Evolutionary conservation across 352 stramenopile genomes (phyloP).

Genomic region (Thalassiosira hispida): DNA sequence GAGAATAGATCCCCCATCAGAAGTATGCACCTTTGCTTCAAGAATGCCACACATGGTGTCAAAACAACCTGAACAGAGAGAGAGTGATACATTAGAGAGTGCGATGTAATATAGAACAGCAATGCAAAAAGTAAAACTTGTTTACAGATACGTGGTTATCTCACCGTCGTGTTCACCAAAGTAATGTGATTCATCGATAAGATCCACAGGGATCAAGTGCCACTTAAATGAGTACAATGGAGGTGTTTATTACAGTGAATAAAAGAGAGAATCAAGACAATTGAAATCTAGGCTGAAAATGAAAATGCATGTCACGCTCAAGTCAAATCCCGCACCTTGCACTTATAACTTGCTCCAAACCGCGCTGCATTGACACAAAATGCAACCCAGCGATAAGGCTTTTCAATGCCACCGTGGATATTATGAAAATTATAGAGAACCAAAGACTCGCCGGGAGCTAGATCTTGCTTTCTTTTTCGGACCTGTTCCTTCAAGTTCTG

Average conservation of each 20-base stretch:
- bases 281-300: neutral
- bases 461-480: conserved; percentile 9
- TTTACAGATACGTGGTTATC: too few relatives aligned
- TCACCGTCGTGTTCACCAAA: conserved; percentile 57
- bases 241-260: too few relatives aligned
- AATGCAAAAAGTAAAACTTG: too few relatives aligned
- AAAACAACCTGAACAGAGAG: too few relatives aligned
- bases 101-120: too few relatives aligned
- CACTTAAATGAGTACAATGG: conserved; percentile 13
- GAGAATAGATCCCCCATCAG: conserved; percentile 24
- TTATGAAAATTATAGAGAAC: conserved; percentile 44
- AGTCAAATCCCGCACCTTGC: neutral
- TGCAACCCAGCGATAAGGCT: conserved; percentile 27
- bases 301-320: too few relatives aligned
- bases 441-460: conserved; percentile 29
- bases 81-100: too few relatives aligned
- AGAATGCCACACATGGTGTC: conserved; percentile 45
- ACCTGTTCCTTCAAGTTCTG: conserved; percentile 11
- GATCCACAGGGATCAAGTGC: conserved; percentile 39
- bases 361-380: conserved; percentile 36
- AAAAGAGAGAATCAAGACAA: neutral
- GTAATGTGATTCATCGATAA: conserved; percentile 16
- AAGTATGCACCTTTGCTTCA: conserved; percentile 45
- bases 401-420: conserved; percentile 7
- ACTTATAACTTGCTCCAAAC: neutral